Evolutionary conservation across 129 eudicot species (phyloP).

Genomic region (Erigeron canadensis): DNA sequence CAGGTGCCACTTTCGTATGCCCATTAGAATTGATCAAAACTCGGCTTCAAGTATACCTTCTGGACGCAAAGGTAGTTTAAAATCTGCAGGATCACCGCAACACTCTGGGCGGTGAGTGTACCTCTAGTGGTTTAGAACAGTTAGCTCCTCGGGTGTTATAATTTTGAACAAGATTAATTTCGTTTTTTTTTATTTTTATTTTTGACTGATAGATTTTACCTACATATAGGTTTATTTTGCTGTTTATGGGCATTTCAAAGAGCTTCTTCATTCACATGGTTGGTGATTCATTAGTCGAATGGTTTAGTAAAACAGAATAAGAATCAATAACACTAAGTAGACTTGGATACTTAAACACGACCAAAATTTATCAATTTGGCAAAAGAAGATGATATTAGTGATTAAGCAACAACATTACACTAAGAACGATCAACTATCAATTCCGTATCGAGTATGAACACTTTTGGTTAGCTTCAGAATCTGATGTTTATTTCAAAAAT

Average conservation of each 20-base stretch:
- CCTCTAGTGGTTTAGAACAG: background rate
- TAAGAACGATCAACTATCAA: too few species aligned
- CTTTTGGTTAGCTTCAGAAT: too few species aligned
- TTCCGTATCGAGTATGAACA: too few species aligned
- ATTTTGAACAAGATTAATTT: background rate
- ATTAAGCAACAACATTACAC: too few species aligned
- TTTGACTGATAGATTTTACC: conserved; percentile 21
- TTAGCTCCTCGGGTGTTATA: background rate
- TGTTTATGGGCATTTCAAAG: conserved; percentile 76
- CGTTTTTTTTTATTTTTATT: background rate
- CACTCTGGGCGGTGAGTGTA: conserved; percentile 90
- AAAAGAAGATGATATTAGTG: too few species aligned
- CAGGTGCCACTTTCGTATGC: conserved; percentile 64
- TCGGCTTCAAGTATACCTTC: conserved; percentile 59
- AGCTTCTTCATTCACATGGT: conserved; percentile 64
- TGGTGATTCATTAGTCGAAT: background rate
- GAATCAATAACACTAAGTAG: too few species aligned
- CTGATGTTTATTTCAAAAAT: too few species aligned
- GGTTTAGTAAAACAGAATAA: background rate
- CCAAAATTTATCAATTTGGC: too few species aligned
- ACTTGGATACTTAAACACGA: too few species aligned
- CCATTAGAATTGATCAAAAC: conserved; percentile 86
- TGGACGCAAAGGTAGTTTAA: conserved; percentile 37
- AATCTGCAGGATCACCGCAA: too few species aligned
- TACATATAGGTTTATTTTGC: conserved; percentile 78